Evolutionary conservation across 2,329 filamentous ascomycete species (phyloP), one percentile per base, ranked within the genome.

Genomic region (Stemphylium beticola): DNA sequence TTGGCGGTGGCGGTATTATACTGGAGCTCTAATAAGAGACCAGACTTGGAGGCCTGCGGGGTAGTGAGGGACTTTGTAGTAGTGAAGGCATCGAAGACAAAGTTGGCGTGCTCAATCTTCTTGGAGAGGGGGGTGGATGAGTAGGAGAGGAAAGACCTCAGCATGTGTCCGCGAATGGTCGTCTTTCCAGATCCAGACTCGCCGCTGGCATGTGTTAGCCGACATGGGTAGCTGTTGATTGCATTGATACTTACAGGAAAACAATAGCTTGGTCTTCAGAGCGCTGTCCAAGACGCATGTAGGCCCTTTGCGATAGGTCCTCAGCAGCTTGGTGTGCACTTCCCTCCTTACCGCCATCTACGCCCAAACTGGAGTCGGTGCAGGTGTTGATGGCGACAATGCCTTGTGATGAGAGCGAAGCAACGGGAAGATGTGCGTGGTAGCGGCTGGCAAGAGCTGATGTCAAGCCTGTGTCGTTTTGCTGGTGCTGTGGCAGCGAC

Each of bases 141-240:
- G 74, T 93, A 96, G 68, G 89, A 89, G 26, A 99, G 85, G 48
- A 99, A 83, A 1, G 93, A 86, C 20, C 92, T 89, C 40, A 99
- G 81, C 49, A 97, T 81, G 74, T 98, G 95, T 38, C 92, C 91
- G 58, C 95, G 89, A 68, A 98, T 82, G 0, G 95, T 99, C 0
- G 95, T 97, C 80, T 99, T 99, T 67, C 95, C 95, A 29, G 95
- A 88, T 40, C 95, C 95, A 53, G 92, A 96, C 83, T 99, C 95
- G 76, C 95, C 95, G 63, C 93, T 97, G 39, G 9, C 2, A 0
- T 2, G 26, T 39, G 49, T 64, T 57, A 66, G 60, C 26, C 5
- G 6, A 14, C 4, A 9, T n/a, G 11, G 7, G 37, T 8, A n/a
- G 7, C 7, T 11, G 9, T 9, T 2, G 10, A 8, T 5, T 7